A percentile compares a stretch with the other conserved stretches of the same genome.
Conservation (phyloP, 306 rosid genomes). For the Biancaea sappan region DNA sequence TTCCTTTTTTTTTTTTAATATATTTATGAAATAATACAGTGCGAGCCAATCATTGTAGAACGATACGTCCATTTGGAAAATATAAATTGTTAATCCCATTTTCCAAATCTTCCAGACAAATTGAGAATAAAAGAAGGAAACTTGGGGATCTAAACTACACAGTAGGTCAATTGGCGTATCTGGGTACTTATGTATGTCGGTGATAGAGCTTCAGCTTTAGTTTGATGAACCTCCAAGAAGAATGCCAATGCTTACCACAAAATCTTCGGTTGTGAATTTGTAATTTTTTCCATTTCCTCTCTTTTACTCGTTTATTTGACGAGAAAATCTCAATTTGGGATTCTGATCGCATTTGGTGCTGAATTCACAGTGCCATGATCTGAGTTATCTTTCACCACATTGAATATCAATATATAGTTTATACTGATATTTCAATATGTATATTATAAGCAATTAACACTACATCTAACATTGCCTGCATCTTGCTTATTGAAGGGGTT, state of each 20-base stretch:
- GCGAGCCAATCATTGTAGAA: no score
- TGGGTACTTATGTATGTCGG: slow-evolving; percentile 2
- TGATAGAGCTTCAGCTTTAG: not conserved
- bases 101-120: not conserved
- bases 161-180: not conserved
- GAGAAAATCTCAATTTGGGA: not conserved
- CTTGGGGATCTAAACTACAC: not conserved
- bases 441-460: not conserved
- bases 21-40: no score
- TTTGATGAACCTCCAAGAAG: not conserved
- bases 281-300: not conserved
- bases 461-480: not conserved
- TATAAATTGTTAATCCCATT: no score
- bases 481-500: not conserved
- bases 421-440: not conserved
- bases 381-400: not conserved
- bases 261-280: not conserved
- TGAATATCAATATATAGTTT: not conserved
- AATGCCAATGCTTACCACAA: not conserved
- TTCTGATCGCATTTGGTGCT: not conserved
- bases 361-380: no score
- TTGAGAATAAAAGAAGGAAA: not conserved
- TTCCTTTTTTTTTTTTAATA: no score
- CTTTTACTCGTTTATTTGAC: not conserved
- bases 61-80: no score